Base-by-base conservation (phyloP, 257 asterid species). In the Cinchona pubescens region DNA sequence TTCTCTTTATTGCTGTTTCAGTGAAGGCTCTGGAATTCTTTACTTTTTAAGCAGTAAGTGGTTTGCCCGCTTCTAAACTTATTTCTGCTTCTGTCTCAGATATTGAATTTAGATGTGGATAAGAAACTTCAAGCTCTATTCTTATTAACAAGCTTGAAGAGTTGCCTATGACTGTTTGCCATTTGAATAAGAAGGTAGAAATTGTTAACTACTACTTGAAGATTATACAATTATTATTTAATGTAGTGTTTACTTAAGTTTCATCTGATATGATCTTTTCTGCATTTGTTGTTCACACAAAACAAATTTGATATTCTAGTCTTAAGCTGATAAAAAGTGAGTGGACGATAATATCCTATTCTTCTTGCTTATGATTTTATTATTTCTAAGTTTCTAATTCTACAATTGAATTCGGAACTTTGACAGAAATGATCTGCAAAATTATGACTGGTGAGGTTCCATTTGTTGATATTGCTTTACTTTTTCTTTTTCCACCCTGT, bases 101-200 rank as follows among this genome's bases (percentile, higher is more conserved):
- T 87, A 74, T 84, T 80, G 90, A 83, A 73, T 79, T 74, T 86
- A 72, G 64, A 78, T 75, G 71, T 78, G 77, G 81, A 77, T 78
- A 78, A 76, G 88, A 81, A 75, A 78, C 59, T 80, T 79, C 90
- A 67, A 82, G 80, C 79, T 76, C 79, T 46, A 59, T 83, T 77
- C 30, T 73, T 78, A 84, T 92, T 80, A 71, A 79, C 75, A 88
- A 85, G 72, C 90, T 94, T 81, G 95, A 94, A 85, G 96, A 94
- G 85, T 80, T 92, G 80, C 98, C 88, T 79, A 78, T 89, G 83
- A 58, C 83, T 76, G 82, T 94, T 82, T 89, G 93, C 87, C 80
- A 67, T 80, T 83, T 90, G 79, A 86, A 88, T 76, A 92, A 85
- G 81, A 84, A 88, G 97, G 98, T 88, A 38, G 55, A 58, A 58